A percentile compares a stretch with the other conserved stretches of the same genome.
Evolutionary conservation across 495 filamentous ascomycete genomes (phyloP).

Genomic region (Lindgomyces ingoldianus): DNA sequence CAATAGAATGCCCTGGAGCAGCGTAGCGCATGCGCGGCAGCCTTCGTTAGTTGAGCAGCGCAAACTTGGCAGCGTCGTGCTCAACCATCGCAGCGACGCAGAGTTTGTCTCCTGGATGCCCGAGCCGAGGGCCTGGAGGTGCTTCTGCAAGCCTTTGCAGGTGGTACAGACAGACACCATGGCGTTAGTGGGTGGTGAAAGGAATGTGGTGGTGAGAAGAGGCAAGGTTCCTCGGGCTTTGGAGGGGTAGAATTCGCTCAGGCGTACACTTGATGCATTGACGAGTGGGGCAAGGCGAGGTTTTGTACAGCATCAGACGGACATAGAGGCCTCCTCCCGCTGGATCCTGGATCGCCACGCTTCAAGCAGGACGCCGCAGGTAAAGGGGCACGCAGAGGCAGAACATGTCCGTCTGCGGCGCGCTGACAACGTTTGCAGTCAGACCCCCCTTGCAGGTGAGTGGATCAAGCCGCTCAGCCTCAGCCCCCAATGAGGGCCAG

Average conservation of each 20-base stretch:
- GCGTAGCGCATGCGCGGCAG: slow-evolving; percentile 34
- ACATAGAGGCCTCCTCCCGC: neutral
- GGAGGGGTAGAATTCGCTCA: slow-evolving; percentile 6
- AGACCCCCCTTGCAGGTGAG: neutral
- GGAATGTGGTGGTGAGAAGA: neutral
- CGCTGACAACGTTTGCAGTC: slow-evolving; percentile 8
- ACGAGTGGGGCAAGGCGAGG: slow-evolving; percentile 16
- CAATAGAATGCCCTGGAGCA: slow-evolving; percentile 31
- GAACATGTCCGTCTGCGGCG: neutral
- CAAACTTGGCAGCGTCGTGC: slow-evolving; percentile 25
- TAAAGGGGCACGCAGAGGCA: neutral
- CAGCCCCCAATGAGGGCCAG: slow-evolving; percentile 11
- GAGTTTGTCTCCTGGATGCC: slow-evolving; percentile 15
- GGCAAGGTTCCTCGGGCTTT: neutral
- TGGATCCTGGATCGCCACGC: neutral
- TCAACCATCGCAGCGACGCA: slow-evolving; percentile 12
- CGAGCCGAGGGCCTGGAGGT: slow-evolving; percentile 10
- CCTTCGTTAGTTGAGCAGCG: slow-evolving; percentile 26
- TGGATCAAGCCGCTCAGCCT: slow-evolving; percentile 17
- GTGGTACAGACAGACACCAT: slow-evolving; percentile 36
- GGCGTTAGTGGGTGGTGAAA: slow-evolving; percentile 6
- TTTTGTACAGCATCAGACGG: no score
- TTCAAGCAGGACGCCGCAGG: neutral
- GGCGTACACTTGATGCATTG: neutral
- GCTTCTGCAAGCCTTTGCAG: slow-evolving; percentile 31